Evolutionary conservation across 345 rosid genomes (phyloP).

Genomic region (Brassica rapa): DNA sequence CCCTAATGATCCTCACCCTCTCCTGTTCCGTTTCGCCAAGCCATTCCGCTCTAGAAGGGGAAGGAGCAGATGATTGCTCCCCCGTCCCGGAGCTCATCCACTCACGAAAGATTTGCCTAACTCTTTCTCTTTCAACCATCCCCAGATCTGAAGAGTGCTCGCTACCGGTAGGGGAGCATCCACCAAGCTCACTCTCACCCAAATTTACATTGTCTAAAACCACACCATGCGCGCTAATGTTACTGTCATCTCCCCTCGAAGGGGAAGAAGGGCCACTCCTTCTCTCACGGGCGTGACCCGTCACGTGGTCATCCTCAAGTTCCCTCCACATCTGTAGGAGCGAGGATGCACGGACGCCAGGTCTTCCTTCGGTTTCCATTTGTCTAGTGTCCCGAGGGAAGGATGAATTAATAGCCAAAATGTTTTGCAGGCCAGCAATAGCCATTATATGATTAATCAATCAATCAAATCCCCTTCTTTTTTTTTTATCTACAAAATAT

Average conservation of each 20-base stretch:
- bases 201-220: conserved; percentile 48
- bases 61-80: conserved; percentile 51
- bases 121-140: conserved; percentile 82
- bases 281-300: conserved; percentile 61
- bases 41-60: conserved; percentile 63
- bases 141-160: conserved; percentile 65
- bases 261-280: conserved; percentile 45
- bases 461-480: conserved; percentile 17
- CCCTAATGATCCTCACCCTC: conserved; percentile 87
- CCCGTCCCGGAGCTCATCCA: conserved; percentile 75
- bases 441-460: conserved; percentile 56
- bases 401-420: conserved; percentile 71
- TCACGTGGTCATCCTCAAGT: conserved; percentile 83
- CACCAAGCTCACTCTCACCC: conserved; percentile 56
- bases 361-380: conserved; percentile 57
- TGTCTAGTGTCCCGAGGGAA: conserved; percentile 64
- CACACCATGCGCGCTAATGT: conserved; percentile 42
- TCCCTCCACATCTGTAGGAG: conserved; percentile 87
- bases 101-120: conserved; percentile 77
- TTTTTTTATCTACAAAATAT: conserved; percentile 42
- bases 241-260: conserved; percentile 47
- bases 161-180: conserved; percentile 55
- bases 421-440: conserved; percentile 77
- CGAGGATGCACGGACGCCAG: conserved; percentile 72
- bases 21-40: conserved; percentile 93